Base-by-base conservation (phyloP, 495 filamentous ascomycete genomes). In the Daldinia bambusicola region DNA sequence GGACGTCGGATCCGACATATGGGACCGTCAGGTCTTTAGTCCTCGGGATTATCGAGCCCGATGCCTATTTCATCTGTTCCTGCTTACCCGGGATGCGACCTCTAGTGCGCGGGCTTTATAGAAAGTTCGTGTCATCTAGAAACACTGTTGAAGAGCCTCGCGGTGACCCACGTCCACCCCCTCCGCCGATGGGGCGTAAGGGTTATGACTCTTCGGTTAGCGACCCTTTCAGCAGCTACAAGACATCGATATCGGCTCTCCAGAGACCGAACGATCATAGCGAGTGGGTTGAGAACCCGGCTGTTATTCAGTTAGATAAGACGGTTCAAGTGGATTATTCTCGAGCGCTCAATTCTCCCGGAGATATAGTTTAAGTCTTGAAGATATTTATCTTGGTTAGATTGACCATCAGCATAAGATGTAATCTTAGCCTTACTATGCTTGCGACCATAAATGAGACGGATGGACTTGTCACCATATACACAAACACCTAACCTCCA, bases 51-150 rank as follows among this genome's bases (percentile, higher is more conserved):
- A 60, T 60, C 22, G 57, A 60, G n/a, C 10, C 18, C 2, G 4
- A 16, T 43, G 20, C 40, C 2, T 60, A 60, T n/a, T 60, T 60
- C 40, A 48, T 60, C n/a, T 60, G 32, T 34, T 40, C 55, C 14
- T 57, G 57, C 20, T n/a, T 60, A 9, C 57, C 57, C 2, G 40
- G 26, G 0, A 60, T 48, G 12, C 20, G 40, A 13, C 57, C 57
- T 22, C 22, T 48, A 8, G 20, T 63, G 53, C 53, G 53, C n/a
- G 43, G 43, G 43, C 16, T 48, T 2, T 48, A 48, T 20, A 18
- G 43, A n/a, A 48, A 48, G 9, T 48, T 48, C 18, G 18, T 18
- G 2, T 8, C 43, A 1, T 2, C 43, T 18, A 0, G 9, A 36
- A 36, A 10, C 4, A 48, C 20, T 4, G 43, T 20, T 16, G 18